Percentiles rank a stretch among this genome's conserved stretches.
Evolutionary conservation across 306 rosid genomes (phyloP).

Genomic region (Cucumis melo): DNA sequence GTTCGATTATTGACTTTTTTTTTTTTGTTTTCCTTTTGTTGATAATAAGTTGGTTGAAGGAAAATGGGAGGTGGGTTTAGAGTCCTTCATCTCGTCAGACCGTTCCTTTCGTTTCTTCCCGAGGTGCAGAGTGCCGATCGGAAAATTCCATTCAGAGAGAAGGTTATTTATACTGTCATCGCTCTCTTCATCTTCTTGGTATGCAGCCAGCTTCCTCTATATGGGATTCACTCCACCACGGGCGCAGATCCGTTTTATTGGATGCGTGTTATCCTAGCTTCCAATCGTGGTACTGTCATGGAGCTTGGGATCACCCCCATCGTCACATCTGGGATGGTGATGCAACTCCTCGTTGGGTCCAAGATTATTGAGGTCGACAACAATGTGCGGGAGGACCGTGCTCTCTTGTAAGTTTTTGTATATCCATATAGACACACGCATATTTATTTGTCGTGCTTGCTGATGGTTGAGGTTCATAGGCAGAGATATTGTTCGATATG

Average conservation of each 20-base stretch:
- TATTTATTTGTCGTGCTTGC: background rate
- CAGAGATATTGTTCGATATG: background rate
- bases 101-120: slow-evolving; percentile 79
- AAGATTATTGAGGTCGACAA: slow-evolving; percentile 88
- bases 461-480: background rate
- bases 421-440: background rate
- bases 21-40: background rate
- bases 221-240: slow-evolving; percentile 91
- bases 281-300: slow-evolving; percentile 91
- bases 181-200: slow-evolving; percentile 82
- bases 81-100: slow-evolving; percentile 87
- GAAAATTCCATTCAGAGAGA: slow-evolving; percentile 80
- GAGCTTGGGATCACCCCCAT: slow-evolving; percentile 94
- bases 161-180: slow-evolving; percentile 85
- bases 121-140: slow-evolving; percentile 92
- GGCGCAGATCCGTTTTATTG: slow-evolving; percentile 96
- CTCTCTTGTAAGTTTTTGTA: slow-evolving; percentile 53
- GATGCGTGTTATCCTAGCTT: slow-evolving; percentile 95
- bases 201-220: slow-evolving; percentile 88
- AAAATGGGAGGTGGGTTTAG: slow-evolving; percentile 96
- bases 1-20: background rate
- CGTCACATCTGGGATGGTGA: slow-evolving; percentile 81
- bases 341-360: slow-evolving; percentile 87
- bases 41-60: background rate
- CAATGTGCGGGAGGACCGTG: slow-evolving; percentile 90